Evolutionary conservation across 306 rosid species (phyloP), one percentile per base, ranked within the genome.

Genomic region (Trifolium repens): DNA sequence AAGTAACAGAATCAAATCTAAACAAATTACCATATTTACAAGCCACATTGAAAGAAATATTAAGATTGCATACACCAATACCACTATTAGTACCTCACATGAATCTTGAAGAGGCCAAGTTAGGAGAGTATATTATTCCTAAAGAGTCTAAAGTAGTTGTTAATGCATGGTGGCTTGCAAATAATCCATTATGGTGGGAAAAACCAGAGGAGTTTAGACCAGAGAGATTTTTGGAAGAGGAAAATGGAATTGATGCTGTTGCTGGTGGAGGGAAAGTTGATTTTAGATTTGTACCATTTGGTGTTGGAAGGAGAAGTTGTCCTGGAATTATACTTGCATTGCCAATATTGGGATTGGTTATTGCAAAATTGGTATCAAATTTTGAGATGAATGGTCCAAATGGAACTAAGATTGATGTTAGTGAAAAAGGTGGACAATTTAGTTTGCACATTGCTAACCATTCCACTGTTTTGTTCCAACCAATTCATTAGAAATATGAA

Each of bases 161-260:
- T 58, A 93, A 90, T 76, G 98, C 96, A 1, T 93, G 98, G 97
- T 90, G 96, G 96, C 85, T 92, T 15, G 90, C 91, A 7, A 92
- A 92, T 75, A 92, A 90, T 78, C 98, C 96, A 0, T 53, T 52
- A 8, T 90, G 96, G 94, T 93, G 98, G 98, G 75, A 77, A 27
- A 80, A 87, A 7, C 92, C 98, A 0, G 84, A 89, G 42, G 91
- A 90, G 81, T 93, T 93, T 30, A 76, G 90, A 75, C 98, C 98
- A 0, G 94, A 93, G 71, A 83, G 98, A 80, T 93, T 90, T 84
- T 60, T 90, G 72, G 80, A 89, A 39, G 98, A 93, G 85, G 98
- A 93, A 14, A 6, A 55, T 47, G 76, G 76, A 16, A 87, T 82
- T 0, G 91, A 90, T 19, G 93, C 91, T 0, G 86, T 81, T 60